Percentiles rank a stretch among this genome's conserved stretches.
Conservation (phyloP, 768 basidiomycete genomes). For the Daedaleopsis sinensis region DNA sequence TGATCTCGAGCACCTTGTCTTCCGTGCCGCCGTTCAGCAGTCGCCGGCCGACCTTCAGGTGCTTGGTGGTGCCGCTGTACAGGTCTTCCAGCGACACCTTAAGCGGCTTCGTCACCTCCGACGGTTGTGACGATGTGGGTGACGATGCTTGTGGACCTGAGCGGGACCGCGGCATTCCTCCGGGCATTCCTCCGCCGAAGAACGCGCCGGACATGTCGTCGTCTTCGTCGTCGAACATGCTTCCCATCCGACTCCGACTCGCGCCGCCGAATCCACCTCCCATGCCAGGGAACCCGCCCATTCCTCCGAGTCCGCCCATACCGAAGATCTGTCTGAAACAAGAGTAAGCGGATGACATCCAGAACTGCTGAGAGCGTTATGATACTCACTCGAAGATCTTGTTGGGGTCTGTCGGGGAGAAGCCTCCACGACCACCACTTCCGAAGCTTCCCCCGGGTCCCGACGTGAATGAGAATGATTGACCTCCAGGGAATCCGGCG, state of each 20-base stretch:
- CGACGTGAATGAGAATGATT: constrained; percentile 29
- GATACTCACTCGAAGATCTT: constrained; percentile 84
- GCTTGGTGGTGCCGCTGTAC: constrained; percentile 83
- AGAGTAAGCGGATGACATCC: neutral
- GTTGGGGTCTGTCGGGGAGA: constrained; percentile 79
- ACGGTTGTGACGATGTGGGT: constrained; percentile 46
- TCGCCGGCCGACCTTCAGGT: constrained; percentile 81
- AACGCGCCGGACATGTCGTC: constrained; percentile 50
- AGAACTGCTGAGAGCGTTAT: neutral
- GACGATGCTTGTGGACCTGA: constrained; percentile 33
- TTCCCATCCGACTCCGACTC: constrained; percentile 14
- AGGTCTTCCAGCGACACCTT: constrained; percentile 87
- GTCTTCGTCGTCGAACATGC: constrained; percentile 36
- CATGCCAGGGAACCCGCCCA: neutral
- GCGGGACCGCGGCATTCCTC: constrained; percentile 46
- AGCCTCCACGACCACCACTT: constrained; percentile 31
- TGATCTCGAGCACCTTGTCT: constrained; percentile 84
- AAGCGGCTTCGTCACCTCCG: constrained; percentile 79
- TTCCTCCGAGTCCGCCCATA: constrained; percentile 42
- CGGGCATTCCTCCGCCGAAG: constrained; percentile 61
- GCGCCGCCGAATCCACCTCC: neutral
- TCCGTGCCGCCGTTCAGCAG: constrained; percentile 74
- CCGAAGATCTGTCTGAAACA: constrained; percentile 59
- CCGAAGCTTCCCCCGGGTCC: constrained; percentile 27
- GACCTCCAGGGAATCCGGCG: constrained; percentile 25